Base-by-base conservation (phyloP, 306 rosid species). In the Biancaea sappan region DNA sequence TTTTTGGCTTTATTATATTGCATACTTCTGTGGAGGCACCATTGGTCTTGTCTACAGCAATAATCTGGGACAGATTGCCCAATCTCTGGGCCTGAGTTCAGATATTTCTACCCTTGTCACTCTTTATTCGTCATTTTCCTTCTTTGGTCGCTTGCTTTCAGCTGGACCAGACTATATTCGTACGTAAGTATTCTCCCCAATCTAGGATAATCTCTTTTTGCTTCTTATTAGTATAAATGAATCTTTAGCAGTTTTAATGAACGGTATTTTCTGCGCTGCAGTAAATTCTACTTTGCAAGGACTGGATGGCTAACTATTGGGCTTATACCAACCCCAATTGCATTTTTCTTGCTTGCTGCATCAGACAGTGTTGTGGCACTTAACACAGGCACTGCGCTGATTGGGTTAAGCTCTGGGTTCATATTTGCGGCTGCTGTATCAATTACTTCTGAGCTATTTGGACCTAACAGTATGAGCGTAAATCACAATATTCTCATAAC, bases 351-450 rank as follows among this genome's bases (percentile, higher is more conserved):
- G 63, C 94, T 95, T 13, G 93, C 98, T 25, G 31, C 83, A 16
- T 84, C 96, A 73, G 86, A 82, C 44, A 73, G 86, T 43, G 58
- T 24, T 8, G 7, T 19, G 6, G 84, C 93, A 5, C 72, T 95
- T 16, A 79, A 85, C 5, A 25, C 57, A 15, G 96, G 99, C 75
- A 90, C 98, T 3, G 93, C 93, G 5, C 85, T 95, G 9, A 77
- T 95, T 6, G 99, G 98, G 57, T 50, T 92, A 76, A 95, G 99
- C 70, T 92, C 98, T 0, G 99, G 99, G 4, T 95, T 92, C 86
- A 92, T 95, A 73, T 95, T 95, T 53, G 96, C 99, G 0, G 99
- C 98, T 1, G 98, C 99, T 0, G 98, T 95, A 47, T 93, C 99
- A 2, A 68, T 95, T 15, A 95, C 99, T 1, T 86, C 99, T 0